Evolutionary conservation across 192 early-diverging fungal genomes (phyloP).

Genomic region (Umbelopsis sp.): DNA sequence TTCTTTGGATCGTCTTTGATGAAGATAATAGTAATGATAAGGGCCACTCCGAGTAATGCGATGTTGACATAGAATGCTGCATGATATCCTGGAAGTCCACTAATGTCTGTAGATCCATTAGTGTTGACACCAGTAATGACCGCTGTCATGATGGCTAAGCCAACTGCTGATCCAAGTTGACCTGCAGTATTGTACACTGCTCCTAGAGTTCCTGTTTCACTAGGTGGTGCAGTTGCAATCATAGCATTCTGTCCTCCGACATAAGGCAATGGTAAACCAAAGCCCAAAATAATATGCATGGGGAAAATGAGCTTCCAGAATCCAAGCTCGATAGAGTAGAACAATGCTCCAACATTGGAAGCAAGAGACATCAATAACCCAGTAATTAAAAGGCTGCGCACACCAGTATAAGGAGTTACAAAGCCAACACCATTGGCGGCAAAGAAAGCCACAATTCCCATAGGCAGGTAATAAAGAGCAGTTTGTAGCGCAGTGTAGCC

Average conservation of each 20-base stretch:
- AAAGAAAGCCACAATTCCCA: slow-evolving; percentile 39
- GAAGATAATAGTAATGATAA: background rate
- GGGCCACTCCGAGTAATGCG: background rate
- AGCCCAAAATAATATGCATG: slow-evolving; percentile 36
- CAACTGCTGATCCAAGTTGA: slow-evolving; percentile 44
- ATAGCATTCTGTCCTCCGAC: slow-evolving; percentile 35
- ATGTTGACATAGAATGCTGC: slow-evolving; percentile 29
- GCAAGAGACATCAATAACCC: slow-evolving; percentile 32
- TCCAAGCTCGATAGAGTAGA: slow-evolving; percentile 20
- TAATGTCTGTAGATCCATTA: slow-evolving; percentile 6
- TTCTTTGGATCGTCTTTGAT: background rate
- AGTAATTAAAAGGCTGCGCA: slow-evolving; percentile 29
- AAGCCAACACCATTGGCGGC: slow-evolving; percentile 40
- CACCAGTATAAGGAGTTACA: slow-evolving; percentile 41
- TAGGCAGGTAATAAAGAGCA: slow-evolving; percentile 48
- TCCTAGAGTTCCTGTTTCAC: slow-evolving; percentile 34
- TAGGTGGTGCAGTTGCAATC: slow-evolving; percentile 35
- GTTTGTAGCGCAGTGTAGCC: slow-evolving; percentile 43
- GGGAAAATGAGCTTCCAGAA: slow-evolving; percentile 44
- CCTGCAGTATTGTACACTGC: slow-evolving; percentile 43
- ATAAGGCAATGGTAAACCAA: slow-evolving; percentile 42
- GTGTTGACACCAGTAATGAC: slow-evolving; percentile 37
- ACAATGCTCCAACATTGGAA: slow-evolving; percentile 32
- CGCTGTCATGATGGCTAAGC: slow-evolving; percentile 43
- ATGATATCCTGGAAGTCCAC: slow-evolving; percentile 30